These are phyloP conservation scores for Psilocybe subaeruginosa DNA, from an alignment of 768 basidiomycete species.

Conservation along the genomic window DNA sequence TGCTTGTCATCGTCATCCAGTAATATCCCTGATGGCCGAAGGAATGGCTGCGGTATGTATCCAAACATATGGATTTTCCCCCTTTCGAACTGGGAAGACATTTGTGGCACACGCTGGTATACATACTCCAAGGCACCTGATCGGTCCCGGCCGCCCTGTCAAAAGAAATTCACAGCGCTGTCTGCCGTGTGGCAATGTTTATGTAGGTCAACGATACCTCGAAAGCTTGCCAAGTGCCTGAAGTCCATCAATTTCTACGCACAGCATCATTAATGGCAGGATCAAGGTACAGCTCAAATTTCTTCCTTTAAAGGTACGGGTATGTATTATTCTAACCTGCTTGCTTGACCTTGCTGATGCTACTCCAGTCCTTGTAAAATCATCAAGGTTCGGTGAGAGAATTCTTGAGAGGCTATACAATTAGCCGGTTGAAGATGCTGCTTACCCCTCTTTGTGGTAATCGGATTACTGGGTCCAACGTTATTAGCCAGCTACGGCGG, in stretches of 20 bases:
- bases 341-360: background rate
- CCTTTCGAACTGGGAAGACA: background rate
- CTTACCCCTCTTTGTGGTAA: background rate
- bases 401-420: background rate
- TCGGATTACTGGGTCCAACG: background rate
- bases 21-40: too few species aligned
- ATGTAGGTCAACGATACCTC: too few species aligned
- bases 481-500: background rate
- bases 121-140: conserved; percentile 3
- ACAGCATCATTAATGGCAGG: background rate
- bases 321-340: background rate
- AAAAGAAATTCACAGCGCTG: background rate
- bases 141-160: background rate
- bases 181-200: background rate
- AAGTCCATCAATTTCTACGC: too few species aligned
- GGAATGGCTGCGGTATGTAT: too few species aligned
- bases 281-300: background rate
- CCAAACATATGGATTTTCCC: too few species aligned
- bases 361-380: background rate
- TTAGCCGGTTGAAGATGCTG: background rate
- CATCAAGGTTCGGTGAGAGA: background rate
- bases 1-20: too few species aligned
- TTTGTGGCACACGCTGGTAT: background rate
- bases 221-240: too few species aligned
- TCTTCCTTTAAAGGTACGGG: too few species aligned